These are phyloP conservation scores for Stereocaulon alpinum DNA, from an alignment of 495 filamentous ascomycete genomes.

Conservation along the genomic window DNA sequence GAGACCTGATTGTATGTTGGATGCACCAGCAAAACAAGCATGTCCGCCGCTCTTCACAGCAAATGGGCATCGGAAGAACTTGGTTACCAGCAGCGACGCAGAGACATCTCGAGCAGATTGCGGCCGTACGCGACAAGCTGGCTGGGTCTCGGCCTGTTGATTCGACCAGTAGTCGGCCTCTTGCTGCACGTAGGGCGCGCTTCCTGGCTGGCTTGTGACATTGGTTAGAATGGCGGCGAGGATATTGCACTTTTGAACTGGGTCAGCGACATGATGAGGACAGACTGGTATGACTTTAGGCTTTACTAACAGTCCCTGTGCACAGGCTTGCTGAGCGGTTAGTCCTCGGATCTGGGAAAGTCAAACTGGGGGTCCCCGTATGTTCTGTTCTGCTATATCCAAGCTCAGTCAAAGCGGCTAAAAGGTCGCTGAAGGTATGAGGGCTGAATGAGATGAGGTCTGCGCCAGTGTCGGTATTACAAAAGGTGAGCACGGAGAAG, in stretches of 20 bases:
- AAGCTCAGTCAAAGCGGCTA: background rate
- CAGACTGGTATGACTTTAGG: no score
- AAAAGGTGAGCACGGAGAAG: no score
- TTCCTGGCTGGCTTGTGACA: conserved; percentile 2
- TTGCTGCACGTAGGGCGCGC: conserved; percentile 25
- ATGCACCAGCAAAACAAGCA: conserved; percentile 37
- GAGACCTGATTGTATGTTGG: conserved; percentile 44
- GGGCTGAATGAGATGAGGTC: background rate
- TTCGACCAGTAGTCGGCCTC: conserved; percentile 41
- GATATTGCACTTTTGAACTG: background rate
- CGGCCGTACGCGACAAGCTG: conserved; percentile 40
- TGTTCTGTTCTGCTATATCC: background rate
- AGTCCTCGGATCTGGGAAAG: background rate
- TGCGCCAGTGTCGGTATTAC: no score
- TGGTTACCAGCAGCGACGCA: conserved; percentile 12
- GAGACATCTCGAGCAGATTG: conserved; percentile 28
- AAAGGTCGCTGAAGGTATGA: background rate
- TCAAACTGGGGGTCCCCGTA: background rate
- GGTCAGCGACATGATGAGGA: background rate
- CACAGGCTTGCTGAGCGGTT: background rate
- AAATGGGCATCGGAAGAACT: conserved; percentile 30
- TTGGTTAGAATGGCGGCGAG: background rate
- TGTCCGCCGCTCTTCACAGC: conserved; percentile 45
- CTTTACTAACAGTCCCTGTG: background rate
- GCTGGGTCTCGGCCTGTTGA: conserved; percentile 32